Conservation (phyloP, 2,329 filamentous ascomycete genomes). For the Coniosporium tulheliwenetii region DNA sequence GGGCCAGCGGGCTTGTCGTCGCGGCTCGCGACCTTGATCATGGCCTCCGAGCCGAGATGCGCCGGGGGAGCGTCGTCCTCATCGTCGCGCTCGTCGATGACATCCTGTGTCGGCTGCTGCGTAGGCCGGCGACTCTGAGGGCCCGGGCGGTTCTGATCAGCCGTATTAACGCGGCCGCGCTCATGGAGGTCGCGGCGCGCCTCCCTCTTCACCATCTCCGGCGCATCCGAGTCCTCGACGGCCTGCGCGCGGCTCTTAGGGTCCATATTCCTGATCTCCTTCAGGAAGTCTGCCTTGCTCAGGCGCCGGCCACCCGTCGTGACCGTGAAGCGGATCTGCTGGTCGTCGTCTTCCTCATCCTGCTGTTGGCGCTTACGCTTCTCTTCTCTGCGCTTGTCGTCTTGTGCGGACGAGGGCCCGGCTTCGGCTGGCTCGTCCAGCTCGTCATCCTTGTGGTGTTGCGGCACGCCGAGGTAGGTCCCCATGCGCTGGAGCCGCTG, state of each 20-base stretch:
- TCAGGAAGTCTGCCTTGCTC: slow-evolving; percentile 68
- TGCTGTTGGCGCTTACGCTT: slow-evolving; percentile 12
- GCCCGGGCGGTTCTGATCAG: background rate
- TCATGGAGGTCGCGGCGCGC: slow-evolving; percentile 25
- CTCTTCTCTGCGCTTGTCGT: slow-evolving; percentile 6
- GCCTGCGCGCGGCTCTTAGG: slow-evolving; percentile 41
- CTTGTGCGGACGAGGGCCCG: slow-evolving; percentile 13
- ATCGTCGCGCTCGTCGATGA: slow-evolving; percentile 3
- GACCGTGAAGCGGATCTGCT: slow-evolving; percentile 61
- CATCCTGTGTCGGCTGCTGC: background rate
- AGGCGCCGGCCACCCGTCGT: slow-evolving; percentile 56
- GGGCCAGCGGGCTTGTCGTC: slow-evolving; percentile 4
- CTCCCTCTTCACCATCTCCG: slow-evolving; percentile 30
- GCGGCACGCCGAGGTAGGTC: slow-evolving; percentile 31
- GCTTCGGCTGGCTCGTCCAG: slow-evolving; percentile 5
- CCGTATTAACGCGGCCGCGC: slow-evolving; percentile 11
- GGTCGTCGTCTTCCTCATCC: slow-evolving; percentile 46
- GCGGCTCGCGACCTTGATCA: slow-evolving; percentile 4
- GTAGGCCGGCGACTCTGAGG: no score
- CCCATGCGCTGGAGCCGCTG: slow-evolving; percentile 37
- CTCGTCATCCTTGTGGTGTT: slow-evolving; percentile 11
- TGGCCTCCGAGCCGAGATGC: background rate
- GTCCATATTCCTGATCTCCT: slow-evolving; percentile 58
- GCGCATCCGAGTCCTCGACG: slow-evolving; percentile 30
- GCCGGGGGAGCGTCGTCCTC: slow-evolving; percentile 3